These are phyloP conservation scores for Austropuccinia psidii DNA, from an alignment of 1,284 basidiomycete genomes.

Conservation along the genomic window DNA sequence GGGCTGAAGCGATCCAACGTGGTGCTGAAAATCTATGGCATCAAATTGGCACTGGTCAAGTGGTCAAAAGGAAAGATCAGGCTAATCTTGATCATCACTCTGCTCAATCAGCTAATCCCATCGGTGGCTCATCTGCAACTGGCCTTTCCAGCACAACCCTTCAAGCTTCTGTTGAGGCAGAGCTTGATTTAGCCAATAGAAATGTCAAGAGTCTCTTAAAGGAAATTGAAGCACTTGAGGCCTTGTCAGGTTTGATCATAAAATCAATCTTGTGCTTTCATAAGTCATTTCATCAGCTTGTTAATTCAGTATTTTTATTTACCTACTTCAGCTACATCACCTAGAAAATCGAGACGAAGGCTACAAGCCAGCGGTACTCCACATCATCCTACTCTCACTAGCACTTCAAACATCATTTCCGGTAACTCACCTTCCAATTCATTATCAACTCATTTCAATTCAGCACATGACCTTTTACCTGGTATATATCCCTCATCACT, in stretches of 20 bases:
- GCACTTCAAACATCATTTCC: not conserved
- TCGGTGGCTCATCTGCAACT: not conserved
- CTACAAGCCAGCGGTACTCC: slow-evolving; percentile 16
- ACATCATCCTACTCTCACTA: not conserved
- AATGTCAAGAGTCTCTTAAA: slow-evolving; percentile 21
- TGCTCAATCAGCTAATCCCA: not conserved
- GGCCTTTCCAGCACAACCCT: not conserved
- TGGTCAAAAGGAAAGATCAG: slow-evolving; percentile 20
- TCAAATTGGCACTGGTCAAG: slow-evolving; percentile 34
- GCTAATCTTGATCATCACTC: not conserved
- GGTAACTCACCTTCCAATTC: slow-evolving; percentile 7
- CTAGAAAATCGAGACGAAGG: slow-evolving; percentile 25
- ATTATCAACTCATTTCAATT: slow-evolving; percentile 13
- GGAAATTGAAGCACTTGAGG: slow-evolving; percentile 33
- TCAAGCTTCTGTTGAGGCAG: slow-evolving; percentile 32
- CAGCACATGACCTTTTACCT: not conserved
- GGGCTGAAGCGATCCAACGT: slow-evolving; percentile 29
- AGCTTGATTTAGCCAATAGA: slow-evolving; percentile 25
- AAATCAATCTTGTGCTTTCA: not conserved
- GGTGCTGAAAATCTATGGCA: slow-evolving; percentile 29
- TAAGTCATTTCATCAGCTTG: not conserved
- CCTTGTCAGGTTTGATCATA: slow-evolving; percentile 4
- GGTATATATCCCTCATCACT: too few species aligned
- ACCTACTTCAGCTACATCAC: not conserved
- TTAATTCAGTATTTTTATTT: not conserved